Evolutionary conservation across 140 eudicot species (phyloP).

Genomic region (Stevia rebaudiana): DNA sequence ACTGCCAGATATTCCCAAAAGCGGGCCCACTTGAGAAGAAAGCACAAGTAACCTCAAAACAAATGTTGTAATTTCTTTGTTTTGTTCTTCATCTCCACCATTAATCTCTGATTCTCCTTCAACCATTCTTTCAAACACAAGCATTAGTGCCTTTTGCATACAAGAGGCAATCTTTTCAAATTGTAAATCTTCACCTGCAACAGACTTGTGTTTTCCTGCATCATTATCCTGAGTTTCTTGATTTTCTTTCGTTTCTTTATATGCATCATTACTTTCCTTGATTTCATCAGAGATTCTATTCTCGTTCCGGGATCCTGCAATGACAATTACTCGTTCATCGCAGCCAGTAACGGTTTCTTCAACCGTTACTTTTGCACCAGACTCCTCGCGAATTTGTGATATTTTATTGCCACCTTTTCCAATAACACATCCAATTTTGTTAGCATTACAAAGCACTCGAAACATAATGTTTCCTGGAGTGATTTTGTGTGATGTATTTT

Average conservation of each 20-base stretch:
- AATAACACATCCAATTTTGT: slow-evolving; percentile 48
- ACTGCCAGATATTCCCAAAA: slow-evolving; percentile 64
- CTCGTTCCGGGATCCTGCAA: slow-evolving; percentile 48
- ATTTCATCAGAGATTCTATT: slow-evolving; percentile 33
- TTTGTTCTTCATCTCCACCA: slow-evolving; percentile 43
- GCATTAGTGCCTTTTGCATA: slow-evolving; percentile 67
- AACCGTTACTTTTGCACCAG: slow-evolving; percentile 69
- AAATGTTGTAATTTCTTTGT: slow-evolving; percentile 30
- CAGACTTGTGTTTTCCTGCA: slow-evolving; percentile 33
- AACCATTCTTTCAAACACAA: slow-evolving; percentile 64
- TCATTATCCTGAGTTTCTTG: slow-evolving; percentile 34
- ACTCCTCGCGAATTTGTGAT: slow-evolving; percentile 63
- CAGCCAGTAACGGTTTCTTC: slow-evolving; percentile 71
- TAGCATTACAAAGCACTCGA: slow-evolving; percentile 60
- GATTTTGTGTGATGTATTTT: slow-evolving; percentile 26
- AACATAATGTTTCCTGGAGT: slow-evolving; percentile 45
- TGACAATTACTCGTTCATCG: slow-evolving; percentile 67
- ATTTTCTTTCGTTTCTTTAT: slow-evolving; percentile 39
- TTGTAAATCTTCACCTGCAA: slow-evolving; percentile 32
- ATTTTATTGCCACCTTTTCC: slow-evolving; percentile 66
- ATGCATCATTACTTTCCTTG: slow-evolving; percentile 24
- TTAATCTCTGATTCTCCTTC: slow-evolving; percentile 46
- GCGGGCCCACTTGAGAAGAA: slow-evolving; percentile 65
- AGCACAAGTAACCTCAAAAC: slow-evolving; percentile 60
- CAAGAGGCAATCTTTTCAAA: slow-evolving; percentile 44